Base-by-base conservation (phyloP, 108 stramenopile genomes). In the Skeletonema menzelii region DNA sequence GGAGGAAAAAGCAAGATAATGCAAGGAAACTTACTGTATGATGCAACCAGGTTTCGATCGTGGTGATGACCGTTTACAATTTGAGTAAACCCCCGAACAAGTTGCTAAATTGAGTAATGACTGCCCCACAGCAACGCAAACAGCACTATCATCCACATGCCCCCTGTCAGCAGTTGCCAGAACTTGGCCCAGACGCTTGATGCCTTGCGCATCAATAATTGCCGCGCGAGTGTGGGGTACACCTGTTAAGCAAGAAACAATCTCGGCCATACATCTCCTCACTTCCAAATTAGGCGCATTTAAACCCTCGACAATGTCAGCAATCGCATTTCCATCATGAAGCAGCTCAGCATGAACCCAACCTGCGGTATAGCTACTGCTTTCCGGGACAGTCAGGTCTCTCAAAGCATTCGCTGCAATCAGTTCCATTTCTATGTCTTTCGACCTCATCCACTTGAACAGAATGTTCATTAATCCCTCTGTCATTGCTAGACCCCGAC, bases 261-360 rank as follows among this genome's bases (percentile, higher is more conserved):
- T 89, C 44, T 85, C 70, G 12, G 86, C 71, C 26, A 87, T 79
- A 8, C 86, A 82, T 7, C 85, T 62, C 10, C 76, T 67, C 28
- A 87, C 85, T 62, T 85, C 82, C 32, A 86, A 62, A 24, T 53
- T 10, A 53, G 49, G 49, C 1, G 49, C 19, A 53, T 22, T 20
- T 24, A 53, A 22, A 10, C 49, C 8, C 56, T 80, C 64, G 10
- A 85, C 88, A 59, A 89, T 75, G 28, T 76, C 86, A 27, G 56
- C 57, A 6, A 89, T 53, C 7, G 86, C 88, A 1, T 53, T 20
- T 11, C 84, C 82, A 59, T 86, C 82, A 57, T 85, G 86, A 35
- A 89, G 86, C 55, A 87, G 79, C 66, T 89, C 84, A 15, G 88
- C 87, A 63, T 89, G 88, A 70, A 89, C 85, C 88, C 88, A 89